Evolutionary conservation across 768 basidiomycete genomes (phyloP).

Genomic region (Austroboletus eburneus): DNA sequence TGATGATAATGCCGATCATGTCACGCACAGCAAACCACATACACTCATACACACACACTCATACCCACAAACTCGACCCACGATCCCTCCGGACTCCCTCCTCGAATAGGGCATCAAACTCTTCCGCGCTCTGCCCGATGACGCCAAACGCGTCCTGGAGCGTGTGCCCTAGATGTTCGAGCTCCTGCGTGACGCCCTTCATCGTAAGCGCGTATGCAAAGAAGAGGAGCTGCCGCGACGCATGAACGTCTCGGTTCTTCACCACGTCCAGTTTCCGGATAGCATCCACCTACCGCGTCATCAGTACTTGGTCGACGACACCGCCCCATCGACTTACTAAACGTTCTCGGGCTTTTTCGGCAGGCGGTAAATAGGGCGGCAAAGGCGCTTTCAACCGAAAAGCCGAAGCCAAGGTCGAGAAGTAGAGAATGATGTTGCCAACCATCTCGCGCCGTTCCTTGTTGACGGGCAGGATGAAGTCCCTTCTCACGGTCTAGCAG

Average conservation of each 20-base stretch:
- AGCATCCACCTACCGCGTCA: slow-evolving; percentile 58
- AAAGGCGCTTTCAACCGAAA: slow-evolving; percentile 86
- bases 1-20: not conserved
- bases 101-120: slow-evolving; percentile 77
- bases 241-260: slow-evolving; percentile 74
- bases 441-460: slow-evolving; percentile 89
- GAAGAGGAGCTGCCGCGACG: slow-evolving; percentile 82
- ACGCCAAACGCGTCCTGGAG: slow-evolving; percentile 92
- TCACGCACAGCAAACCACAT: too few relatives aligned
- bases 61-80: slow-evolving; percentile 12
- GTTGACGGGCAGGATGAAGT: slow-evolving; percentile 91
- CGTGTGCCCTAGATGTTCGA: slow-evolving; percentile 75
- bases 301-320: too few relatives aligned
- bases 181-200: slow-evolving; percentile 88
- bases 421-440: slow-evolving; percentile 89
- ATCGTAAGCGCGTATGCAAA: slow-evolving; percentile 93
- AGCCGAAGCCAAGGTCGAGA: slow-evolving; percentile 73
- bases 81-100: slow-evolving; percentile 11
- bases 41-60: slow-evolving; percentile 2
- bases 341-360: slow-evolving; percentile 75
- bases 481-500: slow-evolving; percentile 66
- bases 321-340: slow-evolving; percentile 46
- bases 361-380: slow-evolving; percentile 95
- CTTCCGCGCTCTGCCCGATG: slow-evolving; percentile 74
- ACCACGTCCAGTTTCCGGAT: slow-evolving; percentile 86